These are phyloP conservation scores for Apiospora phragmitis DNA, from an alignment of 2,329 filamentous ascomycete species.

Conservation along the genomic window DNA sequence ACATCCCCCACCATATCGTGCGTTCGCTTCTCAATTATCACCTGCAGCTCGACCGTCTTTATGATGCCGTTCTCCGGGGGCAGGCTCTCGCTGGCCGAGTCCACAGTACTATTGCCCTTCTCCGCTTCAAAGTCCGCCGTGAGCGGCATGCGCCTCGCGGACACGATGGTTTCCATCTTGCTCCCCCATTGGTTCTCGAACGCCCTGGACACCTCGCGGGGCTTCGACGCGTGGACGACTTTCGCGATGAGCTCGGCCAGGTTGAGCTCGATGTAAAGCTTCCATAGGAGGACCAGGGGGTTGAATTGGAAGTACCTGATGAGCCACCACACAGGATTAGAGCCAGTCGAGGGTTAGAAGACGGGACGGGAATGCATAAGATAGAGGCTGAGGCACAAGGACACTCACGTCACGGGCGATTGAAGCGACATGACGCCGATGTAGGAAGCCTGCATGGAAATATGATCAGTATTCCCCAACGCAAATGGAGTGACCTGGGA, in stretches of 20 bases:
- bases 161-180: neutral
- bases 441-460: neutral
- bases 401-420: neutral
- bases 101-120: neutral
- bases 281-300: neutral
- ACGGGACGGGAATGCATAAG: neutral
- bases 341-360: neutral
- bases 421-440: neutral
- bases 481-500: too few relatives aligned
- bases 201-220: neutral
- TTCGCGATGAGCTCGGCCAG: constrained; percentile 5
- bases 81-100: neutral
- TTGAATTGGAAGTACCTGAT: constrained; percentile 1
- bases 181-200: neutral
- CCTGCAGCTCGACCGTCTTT: constrained; percentile 1
- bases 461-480: neutral
- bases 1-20: neutral
- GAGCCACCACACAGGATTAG: too few relatives aligned
- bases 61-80: neutral
- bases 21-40: neutral
- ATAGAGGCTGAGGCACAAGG: neutral
- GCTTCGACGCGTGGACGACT: neutral
- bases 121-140: neutral
- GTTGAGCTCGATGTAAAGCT: constrained; percentile 6
- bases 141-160: neutral